Conservation (phyloP, 371 early-diverging fungal genomes). For the Lichtheimia ramosa region DNA sequence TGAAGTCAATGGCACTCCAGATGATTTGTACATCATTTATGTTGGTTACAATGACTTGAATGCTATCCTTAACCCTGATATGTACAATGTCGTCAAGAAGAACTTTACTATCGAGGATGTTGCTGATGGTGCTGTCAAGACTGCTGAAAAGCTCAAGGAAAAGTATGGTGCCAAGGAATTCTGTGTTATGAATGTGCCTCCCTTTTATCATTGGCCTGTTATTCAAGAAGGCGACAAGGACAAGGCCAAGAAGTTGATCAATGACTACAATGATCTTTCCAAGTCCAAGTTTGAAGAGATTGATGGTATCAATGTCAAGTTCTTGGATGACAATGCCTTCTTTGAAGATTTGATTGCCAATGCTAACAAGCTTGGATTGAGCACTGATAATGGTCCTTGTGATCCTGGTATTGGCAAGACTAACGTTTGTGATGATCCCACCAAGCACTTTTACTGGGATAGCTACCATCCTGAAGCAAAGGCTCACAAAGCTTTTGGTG, state of each 20-base stretch:
- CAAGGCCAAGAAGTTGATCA: constrained; percentile 7
- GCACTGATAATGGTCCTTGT: constrained; percentile 20
- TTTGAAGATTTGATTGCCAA: constrained; percentile 12
- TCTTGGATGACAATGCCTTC: constrained; percentile 16
- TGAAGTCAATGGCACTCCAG: constrained; percentile 10
- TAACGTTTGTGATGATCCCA: constrained; percentile 17
- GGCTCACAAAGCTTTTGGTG: constrained; percentile 23
- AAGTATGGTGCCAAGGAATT: constrained; percentile 20
- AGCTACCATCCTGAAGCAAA: constrained; percentile 19
- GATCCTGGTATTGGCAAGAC: constrained; percentile 24
- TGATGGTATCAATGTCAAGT: constrained; percentile 17
- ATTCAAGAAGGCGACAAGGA: constrained; percentile 12
- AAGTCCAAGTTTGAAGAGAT: constrained; percentile 7
- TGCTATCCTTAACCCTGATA: constrained; percentile 19
- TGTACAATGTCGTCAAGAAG: constrained; percentile 18
- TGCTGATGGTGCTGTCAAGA: constrained; percentile 10
- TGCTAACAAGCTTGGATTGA: constrained; percentile 8
- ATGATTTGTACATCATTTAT: constrained; percentile 19
- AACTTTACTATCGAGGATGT: constrained; percentile 13
- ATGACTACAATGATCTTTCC: constrained; percentile 15
- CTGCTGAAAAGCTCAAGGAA: constrained; percentile 10
- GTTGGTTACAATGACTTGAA: constrained; percentile 30
- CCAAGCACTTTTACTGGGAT: constrained; percentile 22
- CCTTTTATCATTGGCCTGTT: constrained; percentile 21
- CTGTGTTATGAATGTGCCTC: constrained; percentile 14